These are phyloP conservation scores for Nasturtium officinale DNA, from an alignment of 345 rosid species.

Conservation along the genomic window DNA sequence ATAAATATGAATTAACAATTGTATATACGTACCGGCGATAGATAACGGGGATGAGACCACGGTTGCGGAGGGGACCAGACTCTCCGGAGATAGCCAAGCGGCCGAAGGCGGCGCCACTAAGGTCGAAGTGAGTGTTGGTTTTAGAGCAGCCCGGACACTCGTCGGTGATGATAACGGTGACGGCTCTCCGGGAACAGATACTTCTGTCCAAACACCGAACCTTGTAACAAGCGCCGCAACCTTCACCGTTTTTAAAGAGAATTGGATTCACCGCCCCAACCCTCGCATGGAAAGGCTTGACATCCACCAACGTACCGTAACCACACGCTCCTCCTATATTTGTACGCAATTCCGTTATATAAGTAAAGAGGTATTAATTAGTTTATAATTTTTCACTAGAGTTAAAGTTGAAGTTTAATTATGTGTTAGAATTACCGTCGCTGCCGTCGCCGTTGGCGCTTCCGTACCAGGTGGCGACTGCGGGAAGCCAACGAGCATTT, in stretches of 20 bases:
- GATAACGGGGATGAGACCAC: constrained; percentile 71
- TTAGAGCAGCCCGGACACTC: constrained; percentile 84
- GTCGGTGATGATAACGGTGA: constrained; percentile 86
- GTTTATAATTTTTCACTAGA: background rate
- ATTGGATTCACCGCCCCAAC: constrained; percentile 95
- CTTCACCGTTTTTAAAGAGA: constrained; percentile 85
- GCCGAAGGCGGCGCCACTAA: constrained; percentile 94
- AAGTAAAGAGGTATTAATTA: too few relatives aligned
- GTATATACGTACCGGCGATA: constrained; percentile 57
- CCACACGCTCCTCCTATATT: constrained; percentile 95
- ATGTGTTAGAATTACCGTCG: constrained; percentile 54
- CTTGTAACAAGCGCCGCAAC: constrained; percentile 95
- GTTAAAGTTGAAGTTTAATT: background rate
- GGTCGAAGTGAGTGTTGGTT: constrained; percentile 82
- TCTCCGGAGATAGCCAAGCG: constrained; percentile 87
- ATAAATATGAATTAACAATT: background rate
- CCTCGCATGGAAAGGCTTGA: constrained; percentile 83
- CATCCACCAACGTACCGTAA: constrained; percentile 85
- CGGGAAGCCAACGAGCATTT: constrained; percentile 70
- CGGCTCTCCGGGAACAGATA: constrained; percentile 86
- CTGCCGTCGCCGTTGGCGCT: constrained; percentile 94
- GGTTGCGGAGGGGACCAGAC: constrained; percentile 69
- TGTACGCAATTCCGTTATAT: background rate
- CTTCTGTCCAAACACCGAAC: constrained; percentile 72
- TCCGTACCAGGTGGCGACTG: constrained; percentile 99